Conservation (phyloP, 306 rosid species). For the Lathyrus tuberosus region DNA sequence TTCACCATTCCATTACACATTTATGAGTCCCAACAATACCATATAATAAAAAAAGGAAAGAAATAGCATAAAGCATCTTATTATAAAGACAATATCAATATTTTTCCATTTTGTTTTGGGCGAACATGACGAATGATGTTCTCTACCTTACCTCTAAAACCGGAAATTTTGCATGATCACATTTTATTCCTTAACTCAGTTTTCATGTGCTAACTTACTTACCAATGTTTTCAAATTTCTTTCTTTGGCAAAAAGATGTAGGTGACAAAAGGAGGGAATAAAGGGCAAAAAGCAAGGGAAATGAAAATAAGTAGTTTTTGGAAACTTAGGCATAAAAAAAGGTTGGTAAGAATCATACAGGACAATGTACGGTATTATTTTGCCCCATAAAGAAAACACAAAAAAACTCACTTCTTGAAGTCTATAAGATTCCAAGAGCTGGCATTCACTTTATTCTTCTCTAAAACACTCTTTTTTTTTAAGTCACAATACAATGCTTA, state of each 20-base stretch:
- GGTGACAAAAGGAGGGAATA: slow-evolving; percentile 28
- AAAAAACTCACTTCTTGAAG: slow-evolving; percentile 38
- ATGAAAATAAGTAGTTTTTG: neutral
- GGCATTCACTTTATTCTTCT: slow-evolving; percentile 26
- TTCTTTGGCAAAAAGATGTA: neutral
- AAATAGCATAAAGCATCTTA: no score
- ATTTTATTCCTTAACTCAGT: neutral
- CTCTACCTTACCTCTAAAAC: neutral
- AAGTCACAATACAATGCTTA: neutral
- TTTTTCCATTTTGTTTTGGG: neutral
- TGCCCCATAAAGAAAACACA: slow-evolving; percentile 46
- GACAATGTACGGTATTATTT: slow-evolving; percentile 24
- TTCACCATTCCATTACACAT: no score
- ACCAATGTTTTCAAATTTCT: neutral
- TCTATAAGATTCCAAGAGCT: slow-evolving; percentile 48
- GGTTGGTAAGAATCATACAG: slow-evolving; percentile 35
- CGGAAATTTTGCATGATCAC: neutral
- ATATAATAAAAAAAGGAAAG: no score
- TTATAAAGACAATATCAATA: no score
- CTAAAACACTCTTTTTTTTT: neutral
- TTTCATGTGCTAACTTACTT: neutral
- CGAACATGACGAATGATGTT: neutral
- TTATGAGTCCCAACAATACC: no score
- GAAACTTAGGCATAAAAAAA: slow-evolving; percentile 13
- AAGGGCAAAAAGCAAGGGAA: slow-evolving; percentile 35